Base-by-base conservation (phyloP, 495 filamentous ascomycete genomes). In the Bacidia rubella region DNA sequence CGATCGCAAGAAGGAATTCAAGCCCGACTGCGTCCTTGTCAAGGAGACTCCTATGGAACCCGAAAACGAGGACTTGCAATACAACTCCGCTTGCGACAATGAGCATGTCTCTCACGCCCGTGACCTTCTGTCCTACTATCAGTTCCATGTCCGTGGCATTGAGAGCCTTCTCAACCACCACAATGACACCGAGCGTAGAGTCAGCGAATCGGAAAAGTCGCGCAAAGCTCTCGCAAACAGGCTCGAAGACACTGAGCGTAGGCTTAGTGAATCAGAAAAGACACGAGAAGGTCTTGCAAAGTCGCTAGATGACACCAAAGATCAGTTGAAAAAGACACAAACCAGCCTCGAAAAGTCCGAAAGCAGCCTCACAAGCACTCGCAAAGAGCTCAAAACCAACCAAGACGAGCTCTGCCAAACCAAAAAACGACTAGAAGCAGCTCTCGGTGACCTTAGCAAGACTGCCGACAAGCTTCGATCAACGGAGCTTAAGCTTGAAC, bases 161-260 rank as follows among this genome's bases (percentile, higher is more conserved):
- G 47, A 49, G 24, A 19, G 19, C 47, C 47, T 49, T 21, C 7
- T 49, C 47, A 49, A 49, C 22, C 47, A 49, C 26, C 22, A 35
- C 24, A 21, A 25, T 7, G 17, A 22, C 5, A 17, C 26, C 47
- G 47, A 49, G 22, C 21, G 21, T 19, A 22, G 22, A 10, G 7
- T 49, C 26, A 49, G 26, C 7, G 47, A 49, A 19, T 49, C 47
- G 12, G 29, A 49, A 29, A 29, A 40, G 5, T 49, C 47, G 9
- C 47, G 47, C 47, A 49, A 49, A 49, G 47, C 47, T 12, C 47
- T 49, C 19, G 47, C 47, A 29, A 10, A 22, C 12, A 49, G 24
- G 22, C 47, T 49, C 19, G 24, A 40, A 35, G 15, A 35, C 29
- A 35, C 29, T 7, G 47, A 49, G 47, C 5, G 12, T 35, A 10